phyloP scores from a whole-genome alignment of 2,329 filamentous ascomycete genomes.

The Colletotrichum sp. region DNA sequence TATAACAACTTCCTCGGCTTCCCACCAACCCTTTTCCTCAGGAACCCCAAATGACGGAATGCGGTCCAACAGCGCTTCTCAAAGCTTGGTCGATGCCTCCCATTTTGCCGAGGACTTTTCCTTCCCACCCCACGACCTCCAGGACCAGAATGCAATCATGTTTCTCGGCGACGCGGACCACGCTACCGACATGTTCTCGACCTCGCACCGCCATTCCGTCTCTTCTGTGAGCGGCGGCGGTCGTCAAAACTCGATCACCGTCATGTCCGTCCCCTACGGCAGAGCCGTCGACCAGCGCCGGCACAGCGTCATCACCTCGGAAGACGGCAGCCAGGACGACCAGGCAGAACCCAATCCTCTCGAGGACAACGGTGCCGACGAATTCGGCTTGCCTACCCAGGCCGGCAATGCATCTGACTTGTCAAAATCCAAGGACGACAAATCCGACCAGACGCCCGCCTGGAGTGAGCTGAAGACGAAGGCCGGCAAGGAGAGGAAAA shows the following conservation, averaged over 20 bases:
- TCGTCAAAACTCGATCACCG: conserved; percentile 39
- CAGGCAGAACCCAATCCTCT: conserved; percentile 51
- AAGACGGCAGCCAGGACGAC: conserved; percentile 48
- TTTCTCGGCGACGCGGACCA: conserved; percentile 37
- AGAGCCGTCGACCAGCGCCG: conserved; percentile 28
- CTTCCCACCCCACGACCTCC: conserved; percentile 52
- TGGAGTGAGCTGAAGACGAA: conserved; percentile 90
- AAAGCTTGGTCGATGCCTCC: conserved; percentile 48
- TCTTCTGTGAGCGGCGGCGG: conserved; percentile 39
- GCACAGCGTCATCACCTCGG: conserved; percentile 44
- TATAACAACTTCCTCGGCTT: conserved; percentile 17
- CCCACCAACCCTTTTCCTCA: conserved; percentile 15
- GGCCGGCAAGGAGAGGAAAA: conserved; percentile 94
- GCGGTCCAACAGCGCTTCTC: conserved; percentile 38
- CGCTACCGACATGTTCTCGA: conserved; percentile 33
- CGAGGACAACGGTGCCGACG: conserved; percentile 61
- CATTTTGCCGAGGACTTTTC: conserved; percentile 57
- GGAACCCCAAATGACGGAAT: conserved; percentile 33
- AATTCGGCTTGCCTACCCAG: conserved; percentile 58
- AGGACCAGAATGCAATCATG: conserved; percentile 46
- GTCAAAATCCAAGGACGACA: conserved; percentile 61
- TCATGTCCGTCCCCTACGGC: conserved; percentile 31
- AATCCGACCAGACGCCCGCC: conserved; percentile 63
- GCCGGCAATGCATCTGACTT: conserved; percentile 59
- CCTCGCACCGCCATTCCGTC: conserved; percentile 34